Percentiles rank a stretch among this genome's conserved stretches.
Conservation (phyloP, 73 alveolate genomes). For the Paraurostyla sp. region DNA sequence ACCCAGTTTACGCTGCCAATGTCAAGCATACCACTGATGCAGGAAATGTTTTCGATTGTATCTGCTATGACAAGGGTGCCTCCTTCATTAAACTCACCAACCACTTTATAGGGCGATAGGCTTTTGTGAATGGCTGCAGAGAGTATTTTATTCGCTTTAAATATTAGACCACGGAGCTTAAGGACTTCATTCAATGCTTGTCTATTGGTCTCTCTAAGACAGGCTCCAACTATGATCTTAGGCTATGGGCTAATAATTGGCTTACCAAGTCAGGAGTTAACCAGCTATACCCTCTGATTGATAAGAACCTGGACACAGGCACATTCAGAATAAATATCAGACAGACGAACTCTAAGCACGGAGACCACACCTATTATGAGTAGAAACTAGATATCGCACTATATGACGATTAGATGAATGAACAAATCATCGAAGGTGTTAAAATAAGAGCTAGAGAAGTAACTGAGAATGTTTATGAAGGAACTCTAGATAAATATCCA, state of each 20-base stretch:
- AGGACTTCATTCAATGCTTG: constrained; percentile 92
- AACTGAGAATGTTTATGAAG: constrained; percentile 69
- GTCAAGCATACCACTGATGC: constrained; percentile 94
- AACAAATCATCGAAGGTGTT: constrained; percentile 70
- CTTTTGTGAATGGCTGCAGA: constrained; percentile 89
- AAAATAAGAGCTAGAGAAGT: constrained; percentile 69
- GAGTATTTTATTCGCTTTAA: constrained; percentile 87
- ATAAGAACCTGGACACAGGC: constrained; percentile 54
- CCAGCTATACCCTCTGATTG: constrained; percentile 73
- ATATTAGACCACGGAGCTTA: constrained; percentile 89
- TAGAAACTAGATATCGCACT: constrained; percentile 83
- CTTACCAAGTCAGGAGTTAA: constrained; percentile 88
- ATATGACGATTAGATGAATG: constrained; percentile 70
- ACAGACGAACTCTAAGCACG: constrained; percentile 76
- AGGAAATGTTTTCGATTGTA: constrained; percentile 91
- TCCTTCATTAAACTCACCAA: constrained; percentile 84
- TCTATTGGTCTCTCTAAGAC: constrained; percentile 73
- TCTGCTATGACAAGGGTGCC: constrained; percentile 92
- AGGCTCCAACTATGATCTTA: constrained; percentile 78
- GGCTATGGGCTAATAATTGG: constrained; percentile 84
- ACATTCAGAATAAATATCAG: constrained; percentile 75
- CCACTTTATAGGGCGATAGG: constrained; percentile 91
- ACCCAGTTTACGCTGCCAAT: constrained; percentile 93
- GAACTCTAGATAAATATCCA: constrained; percentile 77
- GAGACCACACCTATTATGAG: constrained; percentile 65